Base-by-base conservation (phyloP, 257 asterid genomes). In the Apocynum venetum region DNA sequence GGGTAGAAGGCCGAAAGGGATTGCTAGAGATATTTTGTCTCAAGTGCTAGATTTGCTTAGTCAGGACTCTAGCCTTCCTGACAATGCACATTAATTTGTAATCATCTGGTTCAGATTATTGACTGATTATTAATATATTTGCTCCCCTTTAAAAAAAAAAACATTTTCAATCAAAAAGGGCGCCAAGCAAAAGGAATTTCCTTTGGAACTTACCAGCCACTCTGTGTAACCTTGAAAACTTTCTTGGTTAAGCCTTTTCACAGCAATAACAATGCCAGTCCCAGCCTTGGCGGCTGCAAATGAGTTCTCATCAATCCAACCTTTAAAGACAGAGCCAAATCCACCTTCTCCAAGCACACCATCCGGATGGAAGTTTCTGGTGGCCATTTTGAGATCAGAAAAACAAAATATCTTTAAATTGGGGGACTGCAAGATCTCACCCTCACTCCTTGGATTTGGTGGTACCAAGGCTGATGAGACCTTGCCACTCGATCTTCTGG, bases 291-390 rank as follows among this genome's bases (percentile, higher is more conserved):
- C 71, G 48, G 97, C 94, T 17, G 89, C 79, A 2, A 80, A 83
- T 5, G 93, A 80, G 81, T 82, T 82, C 84, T 89, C 91, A 83
- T 94, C 97, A 41, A 94, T 85, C 97, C 98, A 92, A 61, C 98
- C 98, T 80, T 94, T 92, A 73, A 89, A 94, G 14, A 94, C 97
- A 0, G 97, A 88, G 44, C 98, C 97, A 65, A 89, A 91, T 31
- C 97, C 97, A 44, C 97, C 98, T 77, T 91, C 98, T 60, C 97
- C 98, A 0, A 94, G 81, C 55, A 91, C 89, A 52, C 97, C 88
- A 55, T 92, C 98, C 0, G 93, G 97, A 7, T 96, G 94, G 72
- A 94, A 94, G 82, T 94, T 90, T 78, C 97, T 88, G 60, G 98
- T 94, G 70, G 97, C 91, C 77, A 77, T 63, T 78, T 82, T 92